Evolutionary conservation across 2,329 filamentous ascomycete species (phyloP), one percentile per base, ranked within the genome.

Genomic region (Pestalotiopsis sp.): DNA sequence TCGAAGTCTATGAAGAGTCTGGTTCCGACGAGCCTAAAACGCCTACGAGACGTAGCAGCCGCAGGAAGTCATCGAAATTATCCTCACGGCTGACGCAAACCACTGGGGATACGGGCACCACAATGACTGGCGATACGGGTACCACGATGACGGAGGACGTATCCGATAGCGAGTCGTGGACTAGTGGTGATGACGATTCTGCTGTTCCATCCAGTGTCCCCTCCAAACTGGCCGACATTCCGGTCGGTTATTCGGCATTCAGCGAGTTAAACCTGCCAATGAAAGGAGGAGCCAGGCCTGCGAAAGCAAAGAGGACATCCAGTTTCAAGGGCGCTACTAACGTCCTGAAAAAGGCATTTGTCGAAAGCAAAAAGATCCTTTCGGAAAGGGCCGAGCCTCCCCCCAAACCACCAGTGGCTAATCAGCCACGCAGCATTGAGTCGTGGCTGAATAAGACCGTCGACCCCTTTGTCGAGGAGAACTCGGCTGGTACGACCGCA

Each of bases 181-280:
- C 73, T 30, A 77, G 74, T 63, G 74, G 71, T 52, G 76, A 70
- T n/a, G 65, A 65, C 14, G 71, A 75, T 20, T 78, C 77, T 9
- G 73, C 80, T 6, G 74, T 77, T n/a, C 80, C 79, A 7, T 82
- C 82, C 2, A 84, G 78, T 52, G 72, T 79, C 7, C 76, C 83
- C 3, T 82, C 81, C 40, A 88, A 88, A 2, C 74, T 90, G 40
- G 87, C 86, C 17, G 88, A 90, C 48, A 87, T 91, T 62, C 88
- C 88, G 0, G 85, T 90, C 74, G 89, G 89, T 5, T 86, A 87
- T 70, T 91, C 89, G 20, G 89, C 89, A n/a, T 91, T 91, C 71
- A 91, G 87, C 71, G 88, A 88, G 72, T 80, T 91, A 6, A 88
- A 90, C 65, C 76, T 91, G 1, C 83, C 88, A 0, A 73, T 85